Base-by-base conservation (phyloP, 768 basidiomycete genomes). In the Mrakia frigida region DNA sequence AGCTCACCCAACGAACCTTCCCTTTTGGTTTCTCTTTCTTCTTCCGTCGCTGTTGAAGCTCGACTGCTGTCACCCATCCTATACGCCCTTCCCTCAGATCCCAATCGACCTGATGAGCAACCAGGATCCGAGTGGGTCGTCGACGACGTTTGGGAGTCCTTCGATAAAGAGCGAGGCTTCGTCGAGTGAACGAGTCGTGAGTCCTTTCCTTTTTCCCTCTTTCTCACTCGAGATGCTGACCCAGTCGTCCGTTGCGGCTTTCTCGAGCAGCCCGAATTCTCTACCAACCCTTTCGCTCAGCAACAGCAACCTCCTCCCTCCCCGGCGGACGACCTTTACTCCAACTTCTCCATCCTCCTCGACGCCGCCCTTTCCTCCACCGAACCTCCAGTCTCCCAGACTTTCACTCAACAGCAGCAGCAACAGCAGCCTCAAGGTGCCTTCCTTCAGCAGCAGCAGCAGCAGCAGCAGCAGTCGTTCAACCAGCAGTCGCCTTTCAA, bases 31-130 rank as follows among this genome's bases (percentile, higher is more conserved):
- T 74, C 52, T n/a, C n/a, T n/a, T n/a, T n/a, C n/a, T n/a, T n/a
- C n/a, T n/a, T n/a, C n/a, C n/a, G n/a, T n/a, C n/a, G n/a, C n/a
- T n/a, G 25, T 46, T 37, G n/a, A 28, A 75, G 74, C 43, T 75
- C n/a, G 74, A 70, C 37, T 75, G 74, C 53, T 75, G 70, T 28
- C 74, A 67, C n/a, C 56, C 74, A 0, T 43, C 56, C 1, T 61
- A 53, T 11, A 21, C 56, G 31, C 46, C 65, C 4, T 61, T 75
- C 39, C 37, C 63, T 13, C 33, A 37, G 63, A 16, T 60, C 35
- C 46, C 60, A 7, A 52, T 53, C 14, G 60, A 60, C 18, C n/a
- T 35, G 41, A 16, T 67, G 60, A 43, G 18, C 35, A 25, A 37
- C 14, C 14, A 35, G 35, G 71, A 72, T 39, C 46, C 59, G 25